Conservation (phyloP, 225 moss, liverwort and hornwort genomes). For the Marchantia polymorpha region DNA sequence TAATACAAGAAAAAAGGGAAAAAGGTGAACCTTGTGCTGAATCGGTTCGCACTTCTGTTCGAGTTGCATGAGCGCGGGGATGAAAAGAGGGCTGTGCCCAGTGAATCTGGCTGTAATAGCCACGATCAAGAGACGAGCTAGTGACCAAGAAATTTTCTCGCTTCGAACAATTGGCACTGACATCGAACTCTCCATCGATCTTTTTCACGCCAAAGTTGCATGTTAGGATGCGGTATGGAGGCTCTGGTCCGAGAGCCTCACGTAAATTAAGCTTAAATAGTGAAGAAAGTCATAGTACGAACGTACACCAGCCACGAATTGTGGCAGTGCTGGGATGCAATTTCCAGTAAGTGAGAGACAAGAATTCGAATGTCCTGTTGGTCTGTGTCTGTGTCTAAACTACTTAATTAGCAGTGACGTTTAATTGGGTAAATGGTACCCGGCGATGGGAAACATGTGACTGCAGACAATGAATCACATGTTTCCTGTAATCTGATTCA, state of each 20-base stretch:
- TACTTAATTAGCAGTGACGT: neutral
- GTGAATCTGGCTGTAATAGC: neutral
- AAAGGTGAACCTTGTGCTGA: too few relatives aligned
- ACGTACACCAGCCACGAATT: neutral
- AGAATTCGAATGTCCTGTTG: neutral
- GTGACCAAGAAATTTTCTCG: neutral
- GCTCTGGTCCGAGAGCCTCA: neutral
- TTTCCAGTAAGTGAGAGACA: neutral
- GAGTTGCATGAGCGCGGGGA: neutral
- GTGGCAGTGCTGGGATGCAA: neutral
- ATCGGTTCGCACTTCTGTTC: neutral
- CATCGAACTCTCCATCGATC: neutral
- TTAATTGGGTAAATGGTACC: constrained; percentile 12
- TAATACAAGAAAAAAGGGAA: too few relatives aligned
- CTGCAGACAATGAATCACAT: neutral
- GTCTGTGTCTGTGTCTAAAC: neutral
- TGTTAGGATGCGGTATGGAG: neutral
- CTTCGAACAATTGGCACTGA: neutral
- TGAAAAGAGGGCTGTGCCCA: neutral
- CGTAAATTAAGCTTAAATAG: neutral
- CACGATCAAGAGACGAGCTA: neutral
- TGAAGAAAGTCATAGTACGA: neutral
- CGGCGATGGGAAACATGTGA: neutral
- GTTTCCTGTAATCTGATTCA: constrained; percentile 8
- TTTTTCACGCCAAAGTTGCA: neutral